Evolutionary conservation across 1,139 yeast genomes (phyloP).

Genomic region (Taiozyma onychis): DNA sequence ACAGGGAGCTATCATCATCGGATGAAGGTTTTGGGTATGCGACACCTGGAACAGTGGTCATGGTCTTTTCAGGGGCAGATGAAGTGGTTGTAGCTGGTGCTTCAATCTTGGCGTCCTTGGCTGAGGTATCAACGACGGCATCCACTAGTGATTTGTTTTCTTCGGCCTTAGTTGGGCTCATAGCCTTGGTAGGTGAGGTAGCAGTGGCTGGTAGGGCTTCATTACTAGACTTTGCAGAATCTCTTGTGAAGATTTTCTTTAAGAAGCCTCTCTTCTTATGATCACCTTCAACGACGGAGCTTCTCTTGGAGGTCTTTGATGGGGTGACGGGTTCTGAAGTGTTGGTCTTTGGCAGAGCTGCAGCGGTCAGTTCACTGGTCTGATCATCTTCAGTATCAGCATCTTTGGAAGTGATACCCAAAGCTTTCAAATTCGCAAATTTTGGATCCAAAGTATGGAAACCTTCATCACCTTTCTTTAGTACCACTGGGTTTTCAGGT

Average conservation of each 20-base stretch:
- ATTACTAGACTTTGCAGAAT: background rate
- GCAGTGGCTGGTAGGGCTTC: background rate
- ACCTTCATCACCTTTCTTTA: background rate
- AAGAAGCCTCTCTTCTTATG: background rate
- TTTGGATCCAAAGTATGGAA: constrained; percentile 8
- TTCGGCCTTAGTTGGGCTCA: background rate
- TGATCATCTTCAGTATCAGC: background rate
- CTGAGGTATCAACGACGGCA: background rate
- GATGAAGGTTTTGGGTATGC: background rate
- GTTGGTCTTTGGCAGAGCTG: background rate
- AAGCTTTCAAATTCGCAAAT: constrained; percentile 1
- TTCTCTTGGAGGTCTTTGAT: background rate
- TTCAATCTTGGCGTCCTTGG: constrained; percentile 1
- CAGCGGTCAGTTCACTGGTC: background rate
- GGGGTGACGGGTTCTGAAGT: background rate
- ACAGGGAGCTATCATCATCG: constrained; percentile 6
- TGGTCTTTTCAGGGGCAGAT: background rate
- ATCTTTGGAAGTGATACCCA: background rate
- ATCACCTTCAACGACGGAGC: background rate
- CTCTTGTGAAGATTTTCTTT: background rate
- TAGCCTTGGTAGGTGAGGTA: background rate
- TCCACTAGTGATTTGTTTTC: background rate
- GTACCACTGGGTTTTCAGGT: background rate
- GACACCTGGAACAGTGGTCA: constrained; percentile 1
- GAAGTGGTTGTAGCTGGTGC: background rate